phyloP scores from a whole-genome alignment of 208 protist genomes.

The Crithidia fasciculata region DNA sequence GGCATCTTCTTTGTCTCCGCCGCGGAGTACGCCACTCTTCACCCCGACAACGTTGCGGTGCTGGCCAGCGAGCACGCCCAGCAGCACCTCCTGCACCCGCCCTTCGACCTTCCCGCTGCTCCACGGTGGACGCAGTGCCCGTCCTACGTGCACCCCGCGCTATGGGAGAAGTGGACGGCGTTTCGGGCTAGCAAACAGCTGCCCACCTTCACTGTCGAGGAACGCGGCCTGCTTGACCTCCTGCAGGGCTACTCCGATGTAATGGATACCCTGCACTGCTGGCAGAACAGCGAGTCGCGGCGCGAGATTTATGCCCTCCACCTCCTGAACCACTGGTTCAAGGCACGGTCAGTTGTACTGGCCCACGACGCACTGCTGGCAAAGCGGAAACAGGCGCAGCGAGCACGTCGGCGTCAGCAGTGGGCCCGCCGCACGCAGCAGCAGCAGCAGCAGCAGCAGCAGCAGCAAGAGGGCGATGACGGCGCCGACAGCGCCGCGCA shows the following conservation, averaged over 20 bases:
- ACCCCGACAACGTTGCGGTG: conserved; percentile 59
- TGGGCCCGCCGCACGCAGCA: conserved; percentile 5
- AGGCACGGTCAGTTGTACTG: conserved; percentile 72
- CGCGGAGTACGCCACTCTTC: conserved; percentile 45
- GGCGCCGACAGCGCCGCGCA: background rate
- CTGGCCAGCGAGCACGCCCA: conserved; percentile 53
- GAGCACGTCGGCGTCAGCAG: conserved; percentile 13
- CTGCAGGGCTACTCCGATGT: conserved; percentile 83
- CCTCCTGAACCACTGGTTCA: conserved; percentile 89
- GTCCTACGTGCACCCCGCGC: conserved; percentile 60
- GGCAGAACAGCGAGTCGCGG: conserved; percentile 73
- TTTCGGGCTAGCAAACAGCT: conserved; percentile 39
- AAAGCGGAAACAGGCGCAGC: conserved; percentile 15
- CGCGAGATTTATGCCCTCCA: conserved; percentile 78
- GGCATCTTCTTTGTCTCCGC: conserved; percentile 49
- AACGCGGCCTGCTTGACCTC: conserved; percentile 77
- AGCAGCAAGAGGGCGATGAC: background rate
- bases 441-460: conserved; percentile 12
- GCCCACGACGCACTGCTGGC: conserved; percentile 77
- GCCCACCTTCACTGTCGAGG: conserved; percentile 62
- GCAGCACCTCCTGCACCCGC: conserved; percentile 53
- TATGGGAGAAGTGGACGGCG: conserved; percentile 77
- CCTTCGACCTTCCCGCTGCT: conserved; percentile 43
- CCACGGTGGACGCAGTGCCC: conserved; percentile 33
- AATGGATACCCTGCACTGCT: conserved; percentile 72